Evolutionary conservation across 768 basidiomycete species (phyloP).

Genomic region (Roridomyces roridus): DNA sequence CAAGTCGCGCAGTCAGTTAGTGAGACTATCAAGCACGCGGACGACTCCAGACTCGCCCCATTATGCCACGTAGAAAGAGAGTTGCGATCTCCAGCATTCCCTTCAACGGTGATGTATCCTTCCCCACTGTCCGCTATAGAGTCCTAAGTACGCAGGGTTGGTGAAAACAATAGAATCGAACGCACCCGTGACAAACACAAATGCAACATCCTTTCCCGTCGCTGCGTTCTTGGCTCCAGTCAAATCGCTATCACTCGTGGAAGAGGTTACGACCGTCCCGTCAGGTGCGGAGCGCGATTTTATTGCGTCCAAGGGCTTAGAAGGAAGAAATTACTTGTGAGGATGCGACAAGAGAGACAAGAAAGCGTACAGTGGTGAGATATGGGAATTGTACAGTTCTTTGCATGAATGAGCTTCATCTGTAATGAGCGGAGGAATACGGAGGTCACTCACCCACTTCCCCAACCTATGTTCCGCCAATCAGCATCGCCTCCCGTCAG

Average conservation of each 20-base stretch:
- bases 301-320: constrained; percentile 52
- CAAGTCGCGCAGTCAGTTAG: no score
- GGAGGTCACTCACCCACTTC: constrained; percentile 54
- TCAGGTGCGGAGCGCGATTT: constrained; percentile 43
- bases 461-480: constrained; percentile 45
- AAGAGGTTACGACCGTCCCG: constrained; percentile 50
- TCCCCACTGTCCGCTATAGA: constrained; percentile 34
- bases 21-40: no score
- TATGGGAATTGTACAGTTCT: constrained; percentile 57
- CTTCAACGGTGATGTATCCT: constrained; percentile 50
- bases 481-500: background rate
- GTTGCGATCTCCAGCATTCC: constrained; percentile 62
- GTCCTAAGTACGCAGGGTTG: background rate
- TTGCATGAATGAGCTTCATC: no score
- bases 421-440: no score
- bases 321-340: no score
- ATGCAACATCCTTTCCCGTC: constrained; percentile 51
- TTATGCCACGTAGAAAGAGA: constrained; percentile 56
- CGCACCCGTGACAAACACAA: constrained; percentile 59
- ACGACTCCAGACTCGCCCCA: constrained; percentile 46
- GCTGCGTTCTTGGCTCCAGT: constrained; percentile 50
- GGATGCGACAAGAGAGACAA: background rate
- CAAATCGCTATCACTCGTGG: constrained; percentile 56
- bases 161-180: background rate
- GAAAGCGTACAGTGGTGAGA: constrained; percentile 44